Base-by-base conservation (phyloP, 805 yeast species). In the Ogataea siamensis region DNA sequence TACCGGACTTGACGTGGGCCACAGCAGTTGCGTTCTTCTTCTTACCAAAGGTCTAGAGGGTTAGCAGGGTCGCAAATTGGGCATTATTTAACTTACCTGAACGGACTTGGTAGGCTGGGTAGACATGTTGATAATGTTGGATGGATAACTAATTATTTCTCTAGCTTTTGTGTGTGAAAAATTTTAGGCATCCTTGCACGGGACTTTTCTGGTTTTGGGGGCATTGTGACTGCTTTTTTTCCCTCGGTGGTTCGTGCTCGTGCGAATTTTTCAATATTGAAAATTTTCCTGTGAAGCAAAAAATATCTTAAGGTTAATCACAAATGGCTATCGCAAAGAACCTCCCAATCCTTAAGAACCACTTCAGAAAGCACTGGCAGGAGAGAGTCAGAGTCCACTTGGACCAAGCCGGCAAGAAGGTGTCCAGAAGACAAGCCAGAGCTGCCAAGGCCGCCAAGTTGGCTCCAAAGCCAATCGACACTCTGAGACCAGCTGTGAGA, bases 321-420 rank as follows among this genome's bases (percentile, higher is more conserved):
- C 35, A 30, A 31, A 37, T 37, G 89, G 99, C 98, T 75, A 88
- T 93, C 82, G 75, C 93, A 64, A 91, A 93, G 89, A 91, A 91
- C 80, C 82, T 88, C 79, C 96, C 98, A 80, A 78, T 91, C 78
- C 85, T 87, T 82, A 87, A 87, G 84, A 91, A 91, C 84, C 99
- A 93, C 81, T 91, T 91, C 95, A 85, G 97, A 82, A 91, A 91
- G 87, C 91, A 91, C 95, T 93, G 99, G 99, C 98, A 93, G 79
- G 95, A 87, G 76, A 87, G 98, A 70, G 99, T 93, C 81, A 87
- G 80, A 73, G 96, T 87, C 66, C 99, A 94, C 88, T 85, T 93
- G 70, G 97, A 93, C 91, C 99, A 93, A 81, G 96, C 99, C 68
- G 99, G 99, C 73, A 88, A 91, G 83, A 93, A 93, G 83, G 88